Conservation (phyloP, 2,329 filamentous ascomycete species). For the Aureobasidium sp. region DNA sequence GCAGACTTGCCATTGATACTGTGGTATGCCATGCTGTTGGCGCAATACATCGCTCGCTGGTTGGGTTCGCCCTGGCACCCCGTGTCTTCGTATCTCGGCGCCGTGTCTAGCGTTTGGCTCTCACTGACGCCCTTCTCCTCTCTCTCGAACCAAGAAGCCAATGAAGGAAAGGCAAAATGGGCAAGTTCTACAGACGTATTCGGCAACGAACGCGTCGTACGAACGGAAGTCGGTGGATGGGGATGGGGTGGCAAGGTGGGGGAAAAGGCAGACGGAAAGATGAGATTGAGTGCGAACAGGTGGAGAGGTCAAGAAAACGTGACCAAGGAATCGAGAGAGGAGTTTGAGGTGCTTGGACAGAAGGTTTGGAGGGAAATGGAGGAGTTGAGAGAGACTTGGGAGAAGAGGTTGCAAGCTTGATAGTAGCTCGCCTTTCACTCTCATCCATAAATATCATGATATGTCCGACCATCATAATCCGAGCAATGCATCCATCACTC, state of each 20-base stretch:
- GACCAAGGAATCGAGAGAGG: constrained; percentile 61
- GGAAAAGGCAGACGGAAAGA: constrained; percentile 36
- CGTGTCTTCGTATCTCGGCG: constrained; percentile 66
- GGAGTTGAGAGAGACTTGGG: constrained; percentile 29
- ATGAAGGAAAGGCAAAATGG: constrained; percentile 65
- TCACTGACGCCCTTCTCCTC: constrained; percentile 58
- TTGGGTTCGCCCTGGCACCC: constrained; percentile 85
- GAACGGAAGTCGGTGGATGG: constrained; percentile 83
- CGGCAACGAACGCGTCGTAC: constrained; percentile 55
- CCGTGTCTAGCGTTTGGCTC: constrained; percentile 69
- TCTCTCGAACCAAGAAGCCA: constrained; percentile 47
- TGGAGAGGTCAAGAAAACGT: constrained; percentile 50
- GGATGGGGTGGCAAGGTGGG: constrained; percentile 52
- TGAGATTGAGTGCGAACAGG: constrained; percentile 45
- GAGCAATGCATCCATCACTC: no score
- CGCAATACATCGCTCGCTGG: constrained; percentile 64
- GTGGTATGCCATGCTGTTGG: constrained; percentile 57
- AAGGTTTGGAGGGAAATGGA: constrained; percentile 34
- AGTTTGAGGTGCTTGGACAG: constrained; percentile 58
- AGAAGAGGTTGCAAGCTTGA: constrained; percentile 29
- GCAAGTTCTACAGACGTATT: constrained; percentile 59
- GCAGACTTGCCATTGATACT: constrained; percentile 65
- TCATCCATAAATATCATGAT: no score
- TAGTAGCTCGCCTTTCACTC: background rate
- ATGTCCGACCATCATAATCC: no score